A percentile compares a stretch with the other conserved stretches of the same genome.
phyloP scores from a whole-genome alignment of 176 grass and related monocot genomes.

The Oryza brachyantha region DNA sequence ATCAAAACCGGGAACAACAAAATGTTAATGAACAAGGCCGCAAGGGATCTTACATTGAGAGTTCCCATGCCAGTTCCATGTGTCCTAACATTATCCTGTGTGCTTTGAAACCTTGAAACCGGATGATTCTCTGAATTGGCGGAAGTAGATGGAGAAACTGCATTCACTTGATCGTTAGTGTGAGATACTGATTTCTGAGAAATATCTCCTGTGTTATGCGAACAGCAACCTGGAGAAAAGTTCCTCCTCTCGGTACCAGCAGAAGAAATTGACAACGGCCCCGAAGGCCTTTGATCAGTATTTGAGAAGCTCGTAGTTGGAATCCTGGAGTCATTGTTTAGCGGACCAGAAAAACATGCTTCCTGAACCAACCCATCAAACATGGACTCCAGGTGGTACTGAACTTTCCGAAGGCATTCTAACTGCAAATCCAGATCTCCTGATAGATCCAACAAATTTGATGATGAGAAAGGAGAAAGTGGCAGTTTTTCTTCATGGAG shows the following conservation, averaged over 20 bases:
- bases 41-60: constrained; percentile 40
- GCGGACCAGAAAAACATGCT: constrained; percentile 2
- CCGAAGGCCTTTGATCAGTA: neutral
- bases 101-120: neutral
- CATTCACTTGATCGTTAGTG: constrained; percentile 20
- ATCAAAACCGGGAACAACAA: neutral
- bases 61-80: constrained; percentile 43
- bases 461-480: constrained; percentile 19
- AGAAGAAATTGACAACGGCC: neutral
- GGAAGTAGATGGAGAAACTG: constrained; percentile 9
- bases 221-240: constrained; percentile 22
- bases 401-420: constrained; percentile 43
- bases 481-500: constrained; percentile 10
- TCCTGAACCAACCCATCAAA: constrained; percentile 32
- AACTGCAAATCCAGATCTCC: constrained; percentile 49
- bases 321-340: constrained; percentile 26
- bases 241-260: neutral
- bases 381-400: constrained; percentile 48
- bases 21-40: neutral
- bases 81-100: constrained; percentile 9
- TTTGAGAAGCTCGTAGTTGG: neutral
- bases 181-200: neutral
- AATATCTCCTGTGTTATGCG: constrained; percentile 34
- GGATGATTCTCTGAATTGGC: neutral
- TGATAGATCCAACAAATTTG: constrained; percentile 45